phyloP scores from a whole-genome alignment of 768 basidiomycete genomes.

The Lyophyllum atratum region DNA sequence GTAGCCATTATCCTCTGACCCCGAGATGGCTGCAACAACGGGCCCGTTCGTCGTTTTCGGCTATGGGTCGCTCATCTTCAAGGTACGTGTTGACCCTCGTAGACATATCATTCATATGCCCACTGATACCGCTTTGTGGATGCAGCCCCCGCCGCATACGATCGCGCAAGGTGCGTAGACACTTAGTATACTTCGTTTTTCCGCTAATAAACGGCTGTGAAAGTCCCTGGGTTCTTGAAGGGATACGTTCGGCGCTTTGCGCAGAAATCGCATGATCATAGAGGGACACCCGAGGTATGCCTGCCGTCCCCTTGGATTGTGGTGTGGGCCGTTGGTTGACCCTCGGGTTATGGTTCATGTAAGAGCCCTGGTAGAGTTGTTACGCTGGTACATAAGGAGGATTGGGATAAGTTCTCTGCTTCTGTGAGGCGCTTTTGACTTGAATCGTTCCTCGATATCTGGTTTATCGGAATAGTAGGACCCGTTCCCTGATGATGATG shows the following conservation, averaged over 20 bases:
- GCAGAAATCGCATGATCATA: conserved; percentile 90
- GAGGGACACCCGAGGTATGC: conserved; percentile 81
- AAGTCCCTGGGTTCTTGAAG: conserved; percentile 84
- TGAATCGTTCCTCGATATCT: neutral
- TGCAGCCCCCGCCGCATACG: conserved; percentile 82
- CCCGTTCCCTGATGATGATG: conserved; percentile 69
- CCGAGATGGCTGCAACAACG: too few species aligned
- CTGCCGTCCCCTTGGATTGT: neutral
- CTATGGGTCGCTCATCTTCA: conserved; percentile 93
- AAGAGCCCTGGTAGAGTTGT: conserved; percentile 91
- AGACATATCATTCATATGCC: too few species aligned
- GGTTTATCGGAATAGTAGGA: conserved; percentile 44
- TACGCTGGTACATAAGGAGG: conserved; percentile 83
- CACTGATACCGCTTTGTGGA: neutral
- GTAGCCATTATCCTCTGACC: too few species aligned
- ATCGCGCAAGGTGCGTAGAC: conserved; percentile 63
- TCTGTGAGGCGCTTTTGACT: conserved; percentile 43
- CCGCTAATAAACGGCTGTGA: neutral
- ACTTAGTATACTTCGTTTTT: too few species aligned
- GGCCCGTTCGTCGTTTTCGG: conserved; percentile 77
- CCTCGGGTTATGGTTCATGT: too few species aligned
- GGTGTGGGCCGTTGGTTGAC: neutral
- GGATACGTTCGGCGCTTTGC: conserved; percentile 91
- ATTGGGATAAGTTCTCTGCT: conserved; percentile 80
- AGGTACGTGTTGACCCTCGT: conserved; percentile 50